Evolutionary conservation across 352 stramenopile genomes (phyloP).

Genomic region (Phytophthora citricola): DNA sequence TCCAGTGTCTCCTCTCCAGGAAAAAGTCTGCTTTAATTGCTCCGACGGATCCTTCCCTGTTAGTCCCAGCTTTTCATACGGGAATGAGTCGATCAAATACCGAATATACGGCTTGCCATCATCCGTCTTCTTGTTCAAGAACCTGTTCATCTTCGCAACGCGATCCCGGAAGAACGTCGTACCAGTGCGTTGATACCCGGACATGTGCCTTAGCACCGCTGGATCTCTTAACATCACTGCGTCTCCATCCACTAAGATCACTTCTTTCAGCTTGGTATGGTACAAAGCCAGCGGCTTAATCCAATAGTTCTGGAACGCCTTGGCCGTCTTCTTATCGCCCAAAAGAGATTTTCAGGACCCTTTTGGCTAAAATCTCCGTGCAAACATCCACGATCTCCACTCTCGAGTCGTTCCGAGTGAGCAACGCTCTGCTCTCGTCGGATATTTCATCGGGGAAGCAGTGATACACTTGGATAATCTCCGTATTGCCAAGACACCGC

Average conservation of each 20-base stretch:
- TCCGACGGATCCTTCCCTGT: constrained; percentile 39
- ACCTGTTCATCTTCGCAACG: constrained; percentile 46
- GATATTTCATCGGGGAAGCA: constrained; percentile 54
- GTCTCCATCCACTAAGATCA: constrained; percentile 66
- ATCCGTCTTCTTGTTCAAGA: constrained; percentile 38
- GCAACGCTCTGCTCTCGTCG: constrained; percentile 30
- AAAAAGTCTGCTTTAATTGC: constrained; percentile 44
- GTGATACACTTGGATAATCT: constrained; percentile 33
- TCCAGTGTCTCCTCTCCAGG: constrained; percentile 44
- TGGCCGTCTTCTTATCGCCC: constrained; percentile 22
- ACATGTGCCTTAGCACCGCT: constrained; percentile 38
- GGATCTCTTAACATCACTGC: constrained; percentile 55
- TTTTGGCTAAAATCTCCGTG: constrained; percentile 40
- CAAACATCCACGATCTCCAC: constrained; percentile 79
- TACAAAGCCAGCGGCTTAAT: constrained; percentile 67
- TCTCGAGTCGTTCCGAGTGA: constrained; percentile 46
- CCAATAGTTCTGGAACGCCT: constrained; percentile 65
- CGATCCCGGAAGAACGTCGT: constrained; percentile 79
- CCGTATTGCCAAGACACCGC: constrained; percentile 30
- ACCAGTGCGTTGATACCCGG: constrained; percentile 48
- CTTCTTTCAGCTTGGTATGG: constrained; percentile 54
- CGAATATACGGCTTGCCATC: constrained; percentile 44
- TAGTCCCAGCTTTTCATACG: constrained; percentile 54
- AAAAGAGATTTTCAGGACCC: constrained; percentile 38
- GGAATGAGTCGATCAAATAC: constrained; percentile 47